Evolutionary conservation across 2,329 filamentous ascomycete genomes (phyloP).

Genomic region (Arthrobotrys entomopaga): DNA sequence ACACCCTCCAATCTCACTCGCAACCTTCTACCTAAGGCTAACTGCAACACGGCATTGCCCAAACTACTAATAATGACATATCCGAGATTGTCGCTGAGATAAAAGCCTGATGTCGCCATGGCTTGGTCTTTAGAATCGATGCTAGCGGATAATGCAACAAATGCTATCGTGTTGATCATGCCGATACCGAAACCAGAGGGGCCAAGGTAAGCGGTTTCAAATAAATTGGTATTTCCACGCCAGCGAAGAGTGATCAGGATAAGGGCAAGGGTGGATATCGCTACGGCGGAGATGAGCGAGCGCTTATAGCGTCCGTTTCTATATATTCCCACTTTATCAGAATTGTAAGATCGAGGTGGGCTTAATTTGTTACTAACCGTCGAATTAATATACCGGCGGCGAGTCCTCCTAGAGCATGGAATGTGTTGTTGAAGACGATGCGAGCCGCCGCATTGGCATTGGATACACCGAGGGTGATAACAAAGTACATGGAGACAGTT

Average conservation of each 20-base stretch:
- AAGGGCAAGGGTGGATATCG: slow-evolving; percentile 23
- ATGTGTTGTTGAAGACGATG: slow-evolving; percentile 74
- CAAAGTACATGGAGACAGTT: slow-evolving; percentile 75
- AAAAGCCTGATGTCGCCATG: slow-evolving; percentile 50
- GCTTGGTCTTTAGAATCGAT: slow-evolving; percentile 35
- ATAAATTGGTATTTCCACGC: slow-evolving; percentile 68
- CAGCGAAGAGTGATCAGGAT: slow-evolving; percentile 65
- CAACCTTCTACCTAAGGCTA: slow-evolving; percentile 23
- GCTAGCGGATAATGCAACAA: slow-evolving; percentile 47
- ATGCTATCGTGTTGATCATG: slow-evolving; percentile 46
- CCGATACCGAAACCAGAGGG: slow-evolving; percentile 65
- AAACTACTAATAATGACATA: slow-evolving; percentile 38
- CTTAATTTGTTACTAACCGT: slow-evolving; percentile 13
- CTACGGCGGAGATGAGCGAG: slow-evolving; percentile 66
- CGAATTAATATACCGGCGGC: slow-evolving; percentile 69
- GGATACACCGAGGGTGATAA: slow-evolving; percentile 70
- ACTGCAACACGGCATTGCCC: slow-evolving; percentile 46
- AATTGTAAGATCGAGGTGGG: neutral
- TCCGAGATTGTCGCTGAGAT: slow-evolving; percentile 50
- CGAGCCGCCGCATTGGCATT: slow-evolving; percentile 71
- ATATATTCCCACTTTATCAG: neutral
- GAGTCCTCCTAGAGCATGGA: slow-evolving; percentile 73
- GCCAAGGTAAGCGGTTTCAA: slow-evolving; percentile 67
- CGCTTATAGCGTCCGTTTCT: slow-evolving; percentile 70
- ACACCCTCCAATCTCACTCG: slow-evolving; percentile 23